Evolutionary conservation across 306 rosid species (phyloP).

Genomic region (Dryas octopetala): DNA sequence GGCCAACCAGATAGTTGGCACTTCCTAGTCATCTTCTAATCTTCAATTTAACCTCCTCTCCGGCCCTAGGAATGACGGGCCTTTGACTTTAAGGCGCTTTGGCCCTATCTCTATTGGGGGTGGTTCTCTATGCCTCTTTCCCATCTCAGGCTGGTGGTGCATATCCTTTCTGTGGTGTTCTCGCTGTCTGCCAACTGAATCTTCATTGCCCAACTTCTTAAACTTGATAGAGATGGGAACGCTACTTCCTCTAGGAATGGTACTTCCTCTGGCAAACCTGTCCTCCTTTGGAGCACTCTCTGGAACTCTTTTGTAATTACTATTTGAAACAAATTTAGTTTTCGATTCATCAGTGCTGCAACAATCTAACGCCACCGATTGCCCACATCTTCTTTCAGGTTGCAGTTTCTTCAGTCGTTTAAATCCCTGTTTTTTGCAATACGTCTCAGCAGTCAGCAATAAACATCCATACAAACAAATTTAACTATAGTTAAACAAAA

Average conservation of each 20-base stretch:
- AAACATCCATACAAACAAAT: not conserved
- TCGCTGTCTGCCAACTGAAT: conserved; percentile 45
- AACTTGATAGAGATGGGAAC: conserved; percentile 63
- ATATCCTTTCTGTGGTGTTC: conserved; percentile 63
- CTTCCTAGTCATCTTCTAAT: conserved; percentile 36
- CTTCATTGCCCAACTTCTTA: conserved; percentile 60
- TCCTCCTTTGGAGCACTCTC: conserved; percentile 43
- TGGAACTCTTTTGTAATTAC: conserved; percentile 39
- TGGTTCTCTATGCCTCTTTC: conserved; percentile 44
- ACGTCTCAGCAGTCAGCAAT: conserved; percentile 16
- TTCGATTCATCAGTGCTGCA: conserved; percentile 53
- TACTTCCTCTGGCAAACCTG: conserved; percentile 52
- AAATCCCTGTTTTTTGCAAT: conserved; percentile 51
- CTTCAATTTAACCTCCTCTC: conserved; percentile 67
- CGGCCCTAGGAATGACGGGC: conserved; percentile 59
- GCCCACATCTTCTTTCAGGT: conserved; percentile 52
- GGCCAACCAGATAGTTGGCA: conserved; percentile 39
- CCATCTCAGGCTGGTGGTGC: conserved; percentile 43
- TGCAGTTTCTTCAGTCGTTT: conserved; percentile 73
- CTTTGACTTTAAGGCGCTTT: conserved; percentile 79
- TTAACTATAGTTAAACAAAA: not conserved
- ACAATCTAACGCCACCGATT: conserved; percentile 32
- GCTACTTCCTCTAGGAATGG: conserved; percentile 31
- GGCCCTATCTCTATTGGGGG: conserved; percentile 58
- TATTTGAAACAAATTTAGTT: conserved; percentile 32